A percentile compares a stretch with the other conserved stretches of the same genome.
These are phyloP conservation scores for Suillus decipiens DNA, from an alignment of 768 basidiomycete species.

Conservation along the genomic window DNA sequence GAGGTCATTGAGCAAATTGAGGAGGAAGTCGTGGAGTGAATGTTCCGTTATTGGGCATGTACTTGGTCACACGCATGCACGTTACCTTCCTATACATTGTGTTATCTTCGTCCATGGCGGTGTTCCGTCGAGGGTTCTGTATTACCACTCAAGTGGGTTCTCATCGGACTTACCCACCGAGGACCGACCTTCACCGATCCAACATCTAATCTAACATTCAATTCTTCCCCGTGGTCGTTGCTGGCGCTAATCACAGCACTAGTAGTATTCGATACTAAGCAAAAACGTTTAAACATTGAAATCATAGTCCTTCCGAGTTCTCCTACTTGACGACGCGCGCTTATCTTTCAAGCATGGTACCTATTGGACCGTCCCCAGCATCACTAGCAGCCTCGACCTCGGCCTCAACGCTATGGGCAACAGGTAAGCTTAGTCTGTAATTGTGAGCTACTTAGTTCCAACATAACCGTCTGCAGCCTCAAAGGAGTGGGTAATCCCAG, in stretches of 20 bases:
- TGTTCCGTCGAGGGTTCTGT: background rate
- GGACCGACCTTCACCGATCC: background rate
- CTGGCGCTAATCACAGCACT: background rate
- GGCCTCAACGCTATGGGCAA: constrained; percentile 72
- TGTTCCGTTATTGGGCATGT: background rate
- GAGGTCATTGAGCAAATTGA: constrained; percentile 92
- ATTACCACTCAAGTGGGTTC: background rate
- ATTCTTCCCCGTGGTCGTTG: constrained; percentile 1
- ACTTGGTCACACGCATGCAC: background rate
- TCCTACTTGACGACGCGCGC: constrained; percentile 19
- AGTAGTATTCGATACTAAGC: background rate
- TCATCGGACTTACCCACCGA: background rate
- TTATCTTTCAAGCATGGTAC: constrained; percentile 29
- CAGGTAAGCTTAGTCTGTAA: constrained; percentile 45
- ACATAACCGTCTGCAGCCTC: constrained; percentile 52
- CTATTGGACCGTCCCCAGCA: constrained; percentile 32
- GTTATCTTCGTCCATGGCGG: constrained; percentile 2
- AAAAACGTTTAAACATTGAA: background rate
- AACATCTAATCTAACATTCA: constrained; percentile 5
- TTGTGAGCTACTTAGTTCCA: constrained; percentile 3
- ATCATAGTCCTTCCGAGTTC: background rate
- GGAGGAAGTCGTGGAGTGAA: constrained; percentile 66
- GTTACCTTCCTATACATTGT: background rate
- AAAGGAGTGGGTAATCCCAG: constrained; percentile 88
- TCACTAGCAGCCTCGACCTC: constrained; percentile 39